Evolutionary conservation across 2,329 filamentous ascomycete species (phyloP).

Genomic region (Penicillium sp.): DNA sequence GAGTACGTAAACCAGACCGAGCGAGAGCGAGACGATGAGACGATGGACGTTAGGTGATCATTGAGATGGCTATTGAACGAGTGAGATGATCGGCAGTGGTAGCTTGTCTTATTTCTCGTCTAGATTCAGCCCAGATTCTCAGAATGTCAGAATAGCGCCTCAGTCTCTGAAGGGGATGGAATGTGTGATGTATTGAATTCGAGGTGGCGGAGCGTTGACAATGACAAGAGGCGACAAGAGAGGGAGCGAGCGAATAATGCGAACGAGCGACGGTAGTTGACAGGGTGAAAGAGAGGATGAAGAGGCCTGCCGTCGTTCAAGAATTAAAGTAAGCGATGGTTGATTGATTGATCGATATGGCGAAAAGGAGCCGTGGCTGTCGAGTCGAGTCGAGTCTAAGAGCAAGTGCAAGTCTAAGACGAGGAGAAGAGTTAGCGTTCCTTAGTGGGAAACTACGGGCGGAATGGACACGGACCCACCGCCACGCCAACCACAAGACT

Average conservation of each 20-base stretch:
- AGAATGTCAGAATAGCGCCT: background rate
- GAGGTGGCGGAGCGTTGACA: background rate
- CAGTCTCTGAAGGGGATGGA: background rate
- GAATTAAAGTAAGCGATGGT: too few species aligned
- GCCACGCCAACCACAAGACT: background rate
- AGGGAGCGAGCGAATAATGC: background rate
- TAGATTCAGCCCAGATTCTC: background rate
- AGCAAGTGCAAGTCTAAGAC: too few species aligned
- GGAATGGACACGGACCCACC: background rate
- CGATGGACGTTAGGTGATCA: slow-evolving; percentile 1
- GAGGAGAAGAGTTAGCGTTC: too few species aligned
- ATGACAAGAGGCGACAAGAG: background rate
- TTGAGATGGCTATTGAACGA: slow-evolving; percentile 3
- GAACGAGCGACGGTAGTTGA: background rate
- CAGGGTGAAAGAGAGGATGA: too few species aligned
- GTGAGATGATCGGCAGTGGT: background rate
- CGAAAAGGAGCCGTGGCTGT: too few species aligned
- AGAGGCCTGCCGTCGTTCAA: too few species aligned
- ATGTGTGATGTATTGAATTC: background rate
- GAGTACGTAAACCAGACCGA: background rate
- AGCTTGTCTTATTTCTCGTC: background rate
- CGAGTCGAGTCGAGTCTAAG: too few species aligned
- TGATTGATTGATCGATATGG: too few species aligned
- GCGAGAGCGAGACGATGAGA: slow-evolving; percentile 1
- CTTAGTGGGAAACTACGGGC: background rate